Evolutionary conservation across 2,329 filamentous ascomycete genomes (phyloP), one percentile per base, ranked within the genome.

Genomic region (Botrytis medusae): DNA sequence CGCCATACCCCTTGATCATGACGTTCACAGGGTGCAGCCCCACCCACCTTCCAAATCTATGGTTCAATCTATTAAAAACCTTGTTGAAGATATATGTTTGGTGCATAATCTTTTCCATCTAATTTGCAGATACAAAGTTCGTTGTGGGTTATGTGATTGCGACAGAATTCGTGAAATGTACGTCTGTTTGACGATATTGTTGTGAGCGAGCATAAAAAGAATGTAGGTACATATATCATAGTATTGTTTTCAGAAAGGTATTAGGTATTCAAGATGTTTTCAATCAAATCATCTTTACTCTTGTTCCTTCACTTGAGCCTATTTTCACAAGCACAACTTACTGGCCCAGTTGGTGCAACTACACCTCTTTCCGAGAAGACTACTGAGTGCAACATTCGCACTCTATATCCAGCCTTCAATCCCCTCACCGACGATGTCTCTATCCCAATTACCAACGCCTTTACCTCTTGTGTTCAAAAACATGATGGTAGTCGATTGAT

Each of bases 341-440:
- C 40, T 29, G 71, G 71, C 25, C 71, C 71, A 22, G 78, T 81
- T 22, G 81, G 81, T 8, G 77, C 80, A 40, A 77, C 75, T 2
- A 82, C 80, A 1, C 44, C 74, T 9, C 76, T 82, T 12, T 74
- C 75, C 2, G 6, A 77, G 6, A 82, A 82, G 67, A 77, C 67
- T 0, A 76, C 69, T 12, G 76, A 78, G 60, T 82, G 81, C 75
- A 82, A 78, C 68, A 76, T 82, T n/a, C 76, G 82, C 14, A 82
- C 71, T 80, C 81, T 72, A 78, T 80, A 20, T 79, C 76, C 10
- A 74, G 77, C 10, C 77, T 79, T 69, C 48, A 57, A 69, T n/a
- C 48, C 65, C 1, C n/a, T 44, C 10, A 69, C 48, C 18, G 82
- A 81, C 0, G 79, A 82, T 71, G 73, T 82, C 63, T 79, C 78